Evolutionary conservation across 225 moss, liverwort and hornwort species (phyloP).

Genomic region (Lunularia cruciata): DNA sequence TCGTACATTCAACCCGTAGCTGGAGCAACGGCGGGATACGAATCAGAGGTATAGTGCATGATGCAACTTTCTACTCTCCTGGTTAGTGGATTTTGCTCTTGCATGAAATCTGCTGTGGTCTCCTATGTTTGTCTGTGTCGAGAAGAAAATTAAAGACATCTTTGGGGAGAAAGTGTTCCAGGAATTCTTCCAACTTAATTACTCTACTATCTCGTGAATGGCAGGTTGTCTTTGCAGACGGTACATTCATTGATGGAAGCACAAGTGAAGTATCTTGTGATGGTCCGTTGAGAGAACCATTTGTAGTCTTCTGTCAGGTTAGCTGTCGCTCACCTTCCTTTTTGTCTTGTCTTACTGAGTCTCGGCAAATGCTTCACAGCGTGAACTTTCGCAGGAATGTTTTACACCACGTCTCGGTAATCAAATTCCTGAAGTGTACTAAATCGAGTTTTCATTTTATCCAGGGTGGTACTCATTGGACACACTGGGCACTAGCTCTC

Average conservation of each 20-base stretch:
- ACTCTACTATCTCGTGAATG: neutral
- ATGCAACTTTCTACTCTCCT: too few species aligned
- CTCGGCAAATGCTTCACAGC: neutral
- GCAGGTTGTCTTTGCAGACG: conserved; percentile 96
- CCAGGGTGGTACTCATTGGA: conserved; percentile 93
- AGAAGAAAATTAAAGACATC: too few species aligned
- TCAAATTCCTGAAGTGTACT: neutral
- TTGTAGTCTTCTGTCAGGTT: conserved; percentile 92
- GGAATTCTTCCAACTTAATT: too few species aligned
- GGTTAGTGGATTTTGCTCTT: neutral
- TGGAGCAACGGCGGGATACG: conserved; percentile 84
- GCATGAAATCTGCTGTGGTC: neutral
- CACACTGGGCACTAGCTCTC: conserved; percentile 87
- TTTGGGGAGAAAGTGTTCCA: too few species aligned
- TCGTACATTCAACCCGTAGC: conserved; percentile 86
- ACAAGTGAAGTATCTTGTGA: conserved; percentile 94
- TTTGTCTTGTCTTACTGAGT: neutral
- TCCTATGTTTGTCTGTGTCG: neutral
- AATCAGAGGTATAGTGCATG: conserved; percentile 61
- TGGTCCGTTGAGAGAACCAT: conserved; percentile 88
- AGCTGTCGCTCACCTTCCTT: neutral
- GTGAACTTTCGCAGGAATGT: neutral
- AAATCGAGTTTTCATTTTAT: neutral
- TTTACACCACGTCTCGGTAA: neutral
- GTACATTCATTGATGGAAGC: conserved; percentile 91